phyloP scores from a whole-genome alignment of 352 stramenopile genomes.

The Plasmopara muralis region DNA sequence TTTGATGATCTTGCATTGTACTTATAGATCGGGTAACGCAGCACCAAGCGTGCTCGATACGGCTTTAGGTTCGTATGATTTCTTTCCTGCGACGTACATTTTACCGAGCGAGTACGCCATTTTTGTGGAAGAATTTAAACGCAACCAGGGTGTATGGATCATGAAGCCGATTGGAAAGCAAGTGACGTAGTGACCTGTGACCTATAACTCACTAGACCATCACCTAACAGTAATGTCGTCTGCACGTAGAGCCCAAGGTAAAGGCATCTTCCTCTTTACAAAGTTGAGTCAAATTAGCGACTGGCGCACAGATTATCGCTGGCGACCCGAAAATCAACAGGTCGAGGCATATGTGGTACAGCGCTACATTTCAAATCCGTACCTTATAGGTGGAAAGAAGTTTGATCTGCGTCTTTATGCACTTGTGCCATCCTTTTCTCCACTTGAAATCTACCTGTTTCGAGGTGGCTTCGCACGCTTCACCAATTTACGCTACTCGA shows the following conservation, averaged over 20 bases:
- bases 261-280: slow-evolving; percentile 94
- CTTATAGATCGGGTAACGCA: slow-evolving; percentile 38
- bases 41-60: slow-evolving; percentile 16
- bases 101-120: slow-evolving; percentile 91
- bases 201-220: not conserved
- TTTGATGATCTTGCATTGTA: not conserved
- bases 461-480: slow-evolving; percentile 89
- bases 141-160: slow-evolving; percentile 90
- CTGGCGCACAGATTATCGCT: slow-evolving; percentile 88
- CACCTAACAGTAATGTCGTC: too few species aligned
- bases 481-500: slow-evolving; percentile 87
- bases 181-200: slow-evolving; percentile 7
- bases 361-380: slow-evolving; percentile 91
- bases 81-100: slow-evolving; percentile 91
- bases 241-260: slow-evolving; percentile 60
- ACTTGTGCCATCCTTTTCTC: slow-evolving; percentile 89
- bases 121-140: slow-evolving; percentile 93
- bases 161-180: slow-evolving; percentile 94
- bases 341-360: slow-evolving; percentile 93
- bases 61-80: slow-evolving; percentile 70
- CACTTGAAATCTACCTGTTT: slow-evolving; percentile 90
- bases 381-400: slow-evolving; percentile 92
- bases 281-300: slow-evolving; percentile 91
- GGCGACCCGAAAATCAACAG: slow-evolving; percentile 67
- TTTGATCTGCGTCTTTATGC: slow-evolving; percentile 93